Evolutionary conservation across 73 alveolate species (phyloP).

Genomic region (Paraurostyla sp.): DNA sequence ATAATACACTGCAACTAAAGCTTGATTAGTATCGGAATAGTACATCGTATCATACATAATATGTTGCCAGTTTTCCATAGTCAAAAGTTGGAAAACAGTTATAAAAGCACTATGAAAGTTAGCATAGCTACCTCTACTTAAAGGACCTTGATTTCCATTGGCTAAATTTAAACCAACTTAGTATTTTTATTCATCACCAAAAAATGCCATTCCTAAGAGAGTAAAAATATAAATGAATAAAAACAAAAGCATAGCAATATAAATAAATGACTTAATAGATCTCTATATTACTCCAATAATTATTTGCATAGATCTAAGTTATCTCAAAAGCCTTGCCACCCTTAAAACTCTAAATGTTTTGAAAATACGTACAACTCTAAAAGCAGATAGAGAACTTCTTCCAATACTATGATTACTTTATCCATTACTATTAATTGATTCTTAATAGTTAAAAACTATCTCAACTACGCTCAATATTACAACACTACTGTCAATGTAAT

Average conservation of each 20-base stretch:
- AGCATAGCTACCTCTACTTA: constrained; percentile 59
- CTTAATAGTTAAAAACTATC: not conserved
- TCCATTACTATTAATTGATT: not conserved
- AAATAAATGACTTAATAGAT: constrained; percentile 52
- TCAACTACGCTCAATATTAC: constrained; percentile 52
- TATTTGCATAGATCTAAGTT: constrained; percentile 74
- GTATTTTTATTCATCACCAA: constrained; percentile 36
- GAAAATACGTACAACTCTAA: constrained; percentile 57
- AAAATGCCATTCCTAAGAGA: constrained; percentile 58
- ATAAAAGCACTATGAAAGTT: constrained; percentile 79
- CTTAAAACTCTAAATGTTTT: constrained; percentile 76
- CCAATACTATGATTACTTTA: not conserved
- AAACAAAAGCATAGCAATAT: constrained; percentile 49
- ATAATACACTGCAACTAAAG: constrained; percentile 81
- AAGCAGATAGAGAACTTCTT: constrained; percentile 31
- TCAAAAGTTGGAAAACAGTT: constrained; percentile 79
- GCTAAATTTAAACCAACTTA: not conserved
- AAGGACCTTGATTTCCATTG: not conserved
- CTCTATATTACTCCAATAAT: constrained; percentile 70
- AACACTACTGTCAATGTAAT: constrained; percentile 53
- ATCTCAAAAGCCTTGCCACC: constrained; percentile 70
- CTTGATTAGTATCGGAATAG: constrained; percentile 32
- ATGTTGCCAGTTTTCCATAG: constrained; percentile 87
- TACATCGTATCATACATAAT: constrained; percentile 72
- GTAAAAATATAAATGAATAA: constrained; percentile 51